Evolutionary conservation across 176 grass and related monocot genomes (phyloP), one percentile per base, ranked within the genome.

Genomic region (Ensete ventricosum): DNA sequence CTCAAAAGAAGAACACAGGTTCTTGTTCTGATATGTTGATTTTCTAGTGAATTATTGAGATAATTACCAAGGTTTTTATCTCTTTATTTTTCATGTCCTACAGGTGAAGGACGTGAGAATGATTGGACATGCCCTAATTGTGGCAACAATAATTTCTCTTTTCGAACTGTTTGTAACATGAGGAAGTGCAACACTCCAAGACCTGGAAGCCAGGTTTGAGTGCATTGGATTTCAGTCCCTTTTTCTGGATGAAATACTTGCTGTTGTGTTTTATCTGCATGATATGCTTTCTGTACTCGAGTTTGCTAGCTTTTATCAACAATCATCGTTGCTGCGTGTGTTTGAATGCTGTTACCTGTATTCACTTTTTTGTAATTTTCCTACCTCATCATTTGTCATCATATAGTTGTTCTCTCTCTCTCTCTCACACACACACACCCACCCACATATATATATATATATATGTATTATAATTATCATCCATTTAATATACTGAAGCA

Each of bases 71-170:
- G 68, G 43, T 8, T n/a, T 17, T 62, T 21, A 55, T 23, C 16
- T 83, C 84, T 27, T 25, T 62, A 84, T 10, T 60, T 5, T 59
- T 73, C 11, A 77, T 55, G 63, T 64, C 13, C 50, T 73, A 67
- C 73, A 96, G 92, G 92, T 81, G 83, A 82, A 84, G 92, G 88
- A 10, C 88, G 83, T 9, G 92, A 96, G 57, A 96, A 88, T 82
- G 92, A 96, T 43, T 96, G 92, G 92, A 88, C 84, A 73, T 96
- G 92, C 70, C 88, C 88, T 78, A 96, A 84, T 69, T 96, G 92
- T 71, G 86, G 79, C 53, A 96, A 96, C 69, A 80, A 85, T 50
- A 96, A 96, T 78, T 96, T 96, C 54, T 78, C 83, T 21, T 96
- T 96, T 73, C 85, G 92, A n/a, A 84, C 83, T 63, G 86, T 87